Base-by-base conservation (phyloP, 1,284 basidiomycete species). In the Cryptococcus floricola region DNA sequence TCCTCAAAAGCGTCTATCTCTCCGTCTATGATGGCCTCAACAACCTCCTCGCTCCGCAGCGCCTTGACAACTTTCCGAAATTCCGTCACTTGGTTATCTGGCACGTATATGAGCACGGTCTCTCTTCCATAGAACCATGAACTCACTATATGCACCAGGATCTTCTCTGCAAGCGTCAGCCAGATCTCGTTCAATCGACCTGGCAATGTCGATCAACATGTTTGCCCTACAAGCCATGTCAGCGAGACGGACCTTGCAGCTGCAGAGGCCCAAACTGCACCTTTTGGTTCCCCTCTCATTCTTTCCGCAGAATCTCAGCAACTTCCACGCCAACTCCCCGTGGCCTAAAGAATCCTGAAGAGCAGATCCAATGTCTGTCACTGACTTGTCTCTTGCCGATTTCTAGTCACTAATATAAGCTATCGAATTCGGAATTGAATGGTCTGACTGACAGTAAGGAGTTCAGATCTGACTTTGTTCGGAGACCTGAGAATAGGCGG, bases 401-500 rank as follows among this genome's bases (percentile, higher is more conserved):
- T 55, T 60, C 59, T 60, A 16, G 7, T 10, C 31, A 13, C 28
- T 27, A 2, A 10, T 10, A 34, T 34, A 10, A 34, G 31, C 31
- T 8, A 34, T 10, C 10, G 31, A 34, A 6, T 10, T 34, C 44
- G 16, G 34, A 12, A 39, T 3, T 34, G 50, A n/a, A 23, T 19
- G 19, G 16, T 8, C 7, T 34, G 23, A 55, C 58, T 14, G 14
- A 60, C 59, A n/a, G 53, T 54, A 18, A 60, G 48, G 16, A 60
- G 53, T 18, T 50, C 59, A 50, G 56, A 60, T 44, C 59, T 43
- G 7, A 57, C 49, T 47, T 57, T 57, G n/a, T 45, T 49, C 7
- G 59, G 55, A n/a, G 59, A 54, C 39, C 50, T 57, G 43, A 52
- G 44, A 12, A 57, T 52, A 4, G 59, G 59, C 31, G 59, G 55